Evolutionary conservation across 1,284 basidiomycete genomes (phyloP), one percentile per base, ranked within the genome.

Genomic region (Ustilago crameri): DNA sequence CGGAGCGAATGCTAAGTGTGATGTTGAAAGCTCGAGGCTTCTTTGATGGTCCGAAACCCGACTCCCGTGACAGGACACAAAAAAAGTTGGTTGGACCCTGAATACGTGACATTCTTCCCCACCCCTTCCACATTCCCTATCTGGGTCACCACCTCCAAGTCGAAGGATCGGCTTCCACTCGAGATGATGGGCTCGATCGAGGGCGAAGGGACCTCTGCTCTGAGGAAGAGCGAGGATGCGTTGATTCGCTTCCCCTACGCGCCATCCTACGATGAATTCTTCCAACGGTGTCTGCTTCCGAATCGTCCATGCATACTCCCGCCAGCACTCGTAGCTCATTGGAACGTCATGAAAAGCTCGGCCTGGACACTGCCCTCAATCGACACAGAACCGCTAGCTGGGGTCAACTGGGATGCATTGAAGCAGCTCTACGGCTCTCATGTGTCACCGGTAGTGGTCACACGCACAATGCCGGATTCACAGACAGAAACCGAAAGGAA

Each of bases 291-390:
- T 41, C 51, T 80, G 20, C 12, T 58, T 5, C 55, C 64, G 7
- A 80, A 80, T 46, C 51, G 58, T 23, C 76, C 78, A 0, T 78
- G 74, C 26, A 41, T 80, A 3, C 40, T 80, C 2, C 74, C 75
- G 1, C 42, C 56, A 2, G 34, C 35, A 0, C 66, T 80, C 23
- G 52, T 72, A 0, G 46, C 52, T 10, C 37, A 62, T 12, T 71
- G 68, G 69, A 18, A 51, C 14, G 47, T 65, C 5, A 30, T 57
- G 0, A 38, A 34, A 10, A 49, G 42, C 9, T 26, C 14, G 20
- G 23, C 35, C 15, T 59, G 48, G 53, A 23, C 24, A 12, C 37
- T 24, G n/a, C 9, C 41, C 38, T 5, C 10, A n/a, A 40, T 18
- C 23, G 12, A 20, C 9, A 3, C 24, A 9, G 5, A 10, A 30